Conservation (phyloP, 1,284 basidiomycete species). For the Apiotrichum laibachii region DNA sequence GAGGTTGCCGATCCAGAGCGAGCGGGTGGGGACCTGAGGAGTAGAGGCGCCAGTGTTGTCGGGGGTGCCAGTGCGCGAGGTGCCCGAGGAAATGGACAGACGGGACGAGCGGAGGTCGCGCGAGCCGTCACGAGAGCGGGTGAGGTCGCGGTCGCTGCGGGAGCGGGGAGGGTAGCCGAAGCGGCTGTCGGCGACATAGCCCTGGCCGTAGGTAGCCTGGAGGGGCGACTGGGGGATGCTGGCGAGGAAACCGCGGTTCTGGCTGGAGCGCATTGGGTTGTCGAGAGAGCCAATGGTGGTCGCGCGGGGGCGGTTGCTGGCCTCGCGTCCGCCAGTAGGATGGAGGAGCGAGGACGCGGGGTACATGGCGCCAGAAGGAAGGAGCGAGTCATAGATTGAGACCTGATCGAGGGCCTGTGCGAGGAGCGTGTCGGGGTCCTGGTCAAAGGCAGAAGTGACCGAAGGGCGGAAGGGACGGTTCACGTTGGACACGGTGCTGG, state of each 20-base stretch:
- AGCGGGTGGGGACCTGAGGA: slow-evolving; percentile 82
- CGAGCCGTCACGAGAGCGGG: slow-evolving; percentile 35
- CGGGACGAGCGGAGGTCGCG: slow-evolving; percentile 31
- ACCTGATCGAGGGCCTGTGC: slow-evolving; percentile 37
- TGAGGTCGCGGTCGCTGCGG: slow-evolving; percentile 34
- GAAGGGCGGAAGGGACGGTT: slow-evolving; percentile 61
- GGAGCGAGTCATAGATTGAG: slow-evolving; percentile 39
- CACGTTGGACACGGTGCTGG: slow-evolving; percentile 81
- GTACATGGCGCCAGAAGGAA: slow-evolving; percentile 13
- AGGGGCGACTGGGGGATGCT: slow-evolving; percentile 47
- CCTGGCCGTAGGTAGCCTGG: slow-evolving; percentile 21
- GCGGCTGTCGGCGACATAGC: slow-evolving; percentile 6
- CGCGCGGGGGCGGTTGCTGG: slow-evolving; percentile 68
- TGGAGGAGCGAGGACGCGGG: slow-evolving; percentile 19
- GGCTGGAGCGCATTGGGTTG: slow-evolving; percentile 53
- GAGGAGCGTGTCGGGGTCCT: slow-evolving; percentile 56
- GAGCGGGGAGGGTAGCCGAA: slow-evolving; percentile 38
- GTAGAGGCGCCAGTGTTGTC: slow-evolving; percentile 43
- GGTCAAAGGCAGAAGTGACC: slow-evolving; percentile 63
- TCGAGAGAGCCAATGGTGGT: slow-evolving; percentile 90
- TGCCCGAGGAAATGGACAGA: slow-evolving; percentile 41
- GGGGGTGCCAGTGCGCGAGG: slow-evolving; percentile 43
- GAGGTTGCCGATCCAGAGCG: slow-evolving; percentile 95
- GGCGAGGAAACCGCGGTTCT: slow-evolving; percentile 56
- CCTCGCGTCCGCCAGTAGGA: slow-evolving; percentile 27